These are phyloP conservation scores for Austroboletus eburneus DNA, from an alignment of 768 basidiomycete genomes.

Conservation along the genomic window DNA sequence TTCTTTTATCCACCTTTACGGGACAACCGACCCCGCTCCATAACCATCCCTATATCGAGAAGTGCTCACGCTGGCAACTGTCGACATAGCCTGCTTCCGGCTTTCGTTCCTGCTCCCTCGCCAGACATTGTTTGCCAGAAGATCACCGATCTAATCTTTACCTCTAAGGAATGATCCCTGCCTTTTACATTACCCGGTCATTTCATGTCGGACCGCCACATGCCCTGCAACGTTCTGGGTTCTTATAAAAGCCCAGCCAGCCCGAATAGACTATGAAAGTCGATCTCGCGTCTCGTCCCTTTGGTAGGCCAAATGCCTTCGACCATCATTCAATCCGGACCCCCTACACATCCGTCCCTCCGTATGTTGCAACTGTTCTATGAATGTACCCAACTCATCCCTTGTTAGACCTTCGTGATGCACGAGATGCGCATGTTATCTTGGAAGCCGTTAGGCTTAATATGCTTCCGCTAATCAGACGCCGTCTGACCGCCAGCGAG, in stretches of 20 bases:
- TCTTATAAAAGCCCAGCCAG: slow-evolving; percentile 23
- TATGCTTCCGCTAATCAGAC: slow-evolving; percentile 65
- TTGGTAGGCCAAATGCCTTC: slow-evolving; percentile 13
- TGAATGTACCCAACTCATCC: background rate
- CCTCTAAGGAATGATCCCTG: slow-evolving; percentile 12
- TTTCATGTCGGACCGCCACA: slow-evolving; percentile 16
- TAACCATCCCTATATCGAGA: slow-evolving; percentile 21
- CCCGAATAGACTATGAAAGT: slow-evolving; percentile 1
- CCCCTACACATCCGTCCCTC: slow-evolving; percentile 29
- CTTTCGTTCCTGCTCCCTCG: slow-evolving; percentile 16
- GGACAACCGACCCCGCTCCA: slow-evolving; percentile 19
- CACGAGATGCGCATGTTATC: slow-evolving; percentile 72
- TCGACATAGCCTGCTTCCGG: slow-evolving; percentile 8
- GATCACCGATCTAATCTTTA: slow-evolving; percentile 19
- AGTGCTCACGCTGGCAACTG: slow-evolving; percentile 6
- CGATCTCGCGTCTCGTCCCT: slow-evolving; percentile 4
- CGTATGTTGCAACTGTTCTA: slow-evolving; percentile 18
- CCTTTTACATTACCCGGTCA: slow-evolving; percentile 15
- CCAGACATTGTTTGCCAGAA: slow-evolving; percentile 14
- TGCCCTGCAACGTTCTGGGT: slow-evolving; percentile 8
- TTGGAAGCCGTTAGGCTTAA: slow-evolving; percentile 73
- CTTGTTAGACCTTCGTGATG: slow-evolving; percentile 65
- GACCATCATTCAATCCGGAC: slow-evolving; percentile 18
- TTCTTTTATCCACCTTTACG: slow-evolving; percentile 25
- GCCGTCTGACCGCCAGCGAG: slow-evolving; percentile 65